Percentiles rank a stretch among this genome's conserved stretches.
Evolutionary conservation across 306 rosid species (phyloP).

Genomic region (Purshia tridentata): DNA sequence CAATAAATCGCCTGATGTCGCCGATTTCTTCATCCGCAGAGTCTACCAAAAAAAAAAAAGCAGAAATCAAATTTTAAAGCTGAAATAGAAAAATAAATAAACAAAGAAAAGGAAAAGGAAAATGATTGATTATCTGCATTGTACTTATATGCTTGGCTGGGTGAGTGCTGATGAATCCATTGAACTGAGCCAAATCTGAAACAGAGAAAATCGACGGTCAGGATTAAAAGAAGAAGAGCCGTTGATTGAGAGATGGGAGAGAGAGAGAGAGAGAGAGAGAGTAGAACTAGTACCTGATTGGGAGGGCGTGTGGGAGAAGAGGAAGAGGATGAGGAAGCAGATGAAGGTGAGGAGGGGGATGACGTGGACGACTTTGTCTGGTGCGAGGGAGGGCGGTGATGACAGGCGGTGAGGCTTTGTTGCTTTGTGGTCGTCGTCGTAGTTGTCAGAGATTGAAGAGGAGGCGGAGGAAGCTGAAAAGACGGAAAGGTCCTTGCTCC

Average conservation of each 20-base stretch:
- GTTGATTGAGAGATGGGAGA: background rate
- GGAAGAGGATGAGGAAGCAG: constrained; percentile 87
- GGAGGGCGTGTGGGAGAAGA: constrained; percentile 89
- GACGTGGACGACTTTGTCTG: constrained; percentile 72
- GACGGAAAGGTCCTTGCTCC: constrained; percentile 30
- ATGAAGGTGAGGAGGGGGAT: constrained; percentile 80
- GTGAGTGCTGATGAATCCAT: constrained; percentile 37
- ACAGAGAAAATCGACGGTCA: background rate
- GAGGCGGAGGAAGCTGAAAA: constrained; percentile 19
- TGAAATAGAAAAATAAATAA: background rate
- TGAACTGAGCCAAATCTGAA: constrained; percentile 73
- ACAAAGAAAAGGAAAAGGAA: background rate
- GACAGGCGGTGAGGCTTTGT: constrained; percentile 63
- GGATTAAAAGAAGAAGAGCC: background rate
- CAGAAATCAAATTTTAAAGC: background rate
- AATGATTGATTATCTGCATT: constrained; percentile 27
- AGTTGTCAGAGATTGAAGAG: constrained; percentile 4
- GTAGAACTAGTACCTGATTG: constrained; percentile 52
- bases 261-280: background rate
- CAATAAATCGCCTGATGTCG: constrained; percentile 37
- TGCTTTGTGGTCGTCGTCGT: constrained; percentile 36
- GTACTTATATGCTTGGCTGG: constrained; percentile 38
- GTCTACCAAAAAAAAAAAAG: background rate
- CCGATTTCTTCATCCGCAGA: constrained; percentile 35
- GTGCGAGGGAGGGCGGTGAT: constrained; percentile 45